Evolutionary conservation across 2,329 filamentous ascomycete species (phyloP).

Genomic region (Ascochyta clinopodiicola): DNA sequence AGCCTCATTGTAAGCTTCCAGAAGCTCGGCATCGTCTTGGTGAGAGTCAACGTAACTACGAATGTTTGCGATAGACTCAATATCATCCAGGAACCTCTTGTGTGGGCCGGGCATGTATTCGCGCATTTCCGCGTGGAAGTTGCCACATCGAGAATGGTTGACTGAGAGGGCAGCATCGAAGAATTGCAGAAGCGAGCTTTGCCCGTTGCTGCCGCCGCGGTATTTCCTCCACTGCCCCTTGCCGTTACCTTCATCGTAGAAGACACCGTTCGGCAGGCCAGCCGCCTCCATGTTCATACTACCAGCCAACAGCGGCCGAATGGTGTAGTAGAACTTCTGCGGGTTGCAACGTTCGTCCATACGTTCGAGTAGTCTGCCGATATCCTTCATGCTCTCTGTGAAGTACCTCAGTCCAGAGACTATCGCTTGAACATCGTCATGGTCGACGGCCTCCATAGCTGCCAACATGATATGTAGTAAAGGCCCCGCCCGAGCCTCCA

Average conservation of each 20-base stretch:
- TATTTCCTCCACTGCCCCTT: slow-evolving; percentile 59
- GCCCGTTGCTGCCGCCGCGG: slow-evolving; percentile 62
- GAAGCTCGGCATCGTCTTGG: slow-evolving; percentile 43
- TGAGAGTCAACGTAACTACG: slow-evolving; percentile 52
- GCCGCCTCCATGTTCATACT: slow-evolving; percentile 62
- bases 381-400: slow-evolving; percentile 51
- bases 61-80: slow-evolving; percentile 55
- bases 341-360: slow-evolving; percentile 61
- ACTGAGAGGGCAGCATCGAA: slow-evolving; percentile 61
- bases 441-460: slow-evolving; percentile 54
- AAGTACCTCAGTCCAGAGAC: slow-evolving; percentile 51
- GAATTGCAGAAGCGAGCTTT: slow-evolving; percentile 62
- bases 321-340: slow-evolving; percentile 58
- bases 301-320: slow-evolving; percentile 60
- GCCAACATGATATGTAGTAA: slow-evolving; percentile 55
- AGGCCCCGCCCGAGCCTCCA: slow-evolving; percentile 59
- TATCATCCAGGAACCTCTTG: slow-evolving; percentile 56
- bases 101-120: slow-evolving; percentile 63
- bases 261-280: slow-evolving; percentile 59
- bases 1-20: slow-evolving; percentile 55
- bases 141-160: slow-evolving; percentile 52
- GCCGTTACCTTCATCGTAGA: slow-evolving; percentile 59
- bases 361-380: slow-evolving; percentile 51
- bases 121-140: slow-evolving; percentile 56
- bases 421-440: slow-evolving; percentile 48